Conservation (phyloP, 2,329 filamentous ascomycete species). For the Diaporthe aspalathi region DNA sequence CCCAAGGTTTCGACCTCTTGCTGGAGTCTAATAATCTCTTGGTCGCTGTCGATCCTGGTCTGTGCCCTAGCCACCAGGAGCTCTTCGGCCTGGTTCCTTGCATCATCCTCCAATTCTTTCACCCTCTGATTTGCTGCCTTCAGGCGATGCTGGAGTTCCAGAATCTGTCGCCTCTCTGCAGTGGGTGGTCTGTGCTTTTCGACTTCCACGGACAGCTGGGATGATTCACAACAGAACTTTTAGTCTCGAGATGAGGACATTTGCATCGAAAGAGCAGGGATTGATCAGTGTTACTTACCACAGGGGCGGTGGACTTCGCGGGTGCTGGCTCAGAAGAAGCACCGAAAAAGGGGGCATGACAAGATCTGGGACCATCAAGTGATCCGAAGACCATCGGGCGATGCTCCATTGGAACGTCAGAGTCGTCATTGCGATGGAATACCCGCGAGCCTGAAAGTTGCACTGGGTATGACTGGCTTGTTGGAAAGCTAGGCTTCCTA, state of each 20-base stretch:
- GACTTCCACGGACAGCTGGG: not conserved
- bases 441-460: not conserved
- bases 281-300: not conserved
- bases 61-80: not conserved
- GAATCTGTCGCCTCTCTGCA: not conserved
- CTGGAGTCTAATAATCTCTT: constrained; percentile 13
- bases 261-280: not conserved
- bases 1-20: constrained; percentile 7
- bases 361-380: not conserved
- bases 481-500: not conserved
- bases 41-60: constrained; percentile 6
- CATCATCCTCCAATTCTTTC: not conserved
- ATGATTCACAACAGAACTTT: too few species aligned
- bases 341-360: not conserved
- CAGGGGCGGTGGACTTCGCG: too few species aligned
- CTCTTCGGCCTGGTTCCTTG: not conserved
- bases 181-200: not conserved
- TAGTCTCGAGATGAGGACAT: not conserved
- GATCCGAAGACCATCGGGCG: not conserved
- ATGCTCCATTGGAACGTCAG: too few species aligned
- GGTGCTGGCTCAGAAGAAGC: not conserved
- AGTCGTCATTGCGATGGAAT: not conserved
- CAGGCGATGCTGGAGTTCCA: constrained; percentile 17
- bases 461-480: not conserved
- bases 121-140: not conserved